Conservation (phyloP, 148 eudicot species). For the Arctostaphylos glauca region DNA sequence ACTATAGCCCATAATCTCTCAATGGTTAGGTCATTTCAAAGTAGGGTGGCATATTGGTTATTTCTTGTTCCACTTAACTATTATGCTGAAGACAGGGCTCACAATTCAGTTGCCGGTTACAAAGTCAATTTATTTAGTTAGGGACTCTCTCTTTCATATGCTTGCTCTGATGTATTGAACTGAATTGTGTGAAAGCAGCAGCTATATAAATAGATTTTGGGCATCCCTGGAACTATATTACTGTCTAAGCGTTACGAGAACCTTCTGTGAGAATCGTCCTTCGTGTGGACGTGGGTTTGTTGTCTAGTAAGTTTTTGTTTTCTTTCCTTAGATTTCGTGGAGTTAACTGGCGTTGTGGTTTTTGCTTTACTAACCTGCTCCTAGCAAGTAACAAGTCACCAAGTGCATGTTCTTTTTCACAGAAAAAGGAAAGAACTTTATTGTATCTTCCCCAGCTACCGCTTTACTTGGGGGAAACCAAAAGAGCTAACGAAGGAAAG, state of each 20-base stretch:
- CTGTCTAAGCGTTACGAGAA: too few relatives aligned
- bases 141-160: neutral
- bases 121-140: neutral
- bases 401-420: neutral
- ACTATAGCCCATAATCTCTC: neutral
- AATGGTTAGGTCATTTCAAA: neutral
- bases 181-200: neutral
- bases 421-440: neutral
- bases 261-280: neutral
- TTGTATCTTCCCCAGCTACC: neutral
- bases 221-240: constrained; percentile 4
- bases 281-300: neutral
- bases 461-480: neutral
- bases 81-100: neutral
- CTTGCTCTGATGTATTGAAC: neutral
- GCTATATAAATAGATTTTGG: neutral
- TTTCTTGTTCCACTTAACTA: neutral
- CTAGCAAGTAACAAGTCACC: neutral
- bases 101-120: neutral
- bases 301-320: neutral
- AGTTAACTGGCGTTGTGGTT: neutral
- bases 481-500: neutral
- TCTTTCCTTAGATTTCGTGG: neutral
- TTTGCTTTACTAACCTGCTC: neutral
- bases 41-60: neutral